Conservation (phyloP, 129 eudicot genomes). For the Centaurea solstitialis region DNA sequence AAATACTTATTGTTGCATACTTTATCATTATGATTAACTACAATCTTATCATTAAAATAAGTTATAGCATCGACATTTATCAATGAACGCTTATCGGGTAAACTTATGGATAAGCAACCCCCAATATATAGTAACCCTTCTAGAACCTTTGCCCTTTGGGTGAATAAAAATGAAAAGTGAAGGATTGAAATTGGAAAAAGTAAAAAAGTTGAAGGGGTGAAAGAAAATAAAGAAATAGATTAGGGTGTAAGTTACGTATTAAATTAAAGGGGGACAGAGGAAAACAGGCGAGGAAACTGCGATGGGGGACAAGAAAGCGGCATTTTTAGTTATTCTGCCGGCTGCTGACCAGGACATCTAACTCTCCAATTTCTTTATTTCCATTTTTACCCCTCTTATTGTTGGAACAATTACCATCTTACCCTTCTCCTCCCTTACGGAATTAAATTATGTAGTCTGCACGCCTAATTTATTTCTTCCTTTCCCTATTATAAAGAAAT, state of each 20-base stretch:
- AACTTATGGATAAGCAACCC: too few relatives aligned
- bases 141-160: too few relatives aligned
- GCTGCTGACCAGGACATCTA: conserved; percentile 49
- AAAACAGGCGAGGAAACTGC: conserved; percentile 43
- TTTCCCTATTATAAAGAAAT: neutral
- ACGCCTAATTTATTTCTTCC: conserved; percentile 13
- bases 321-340: conserved; percentile 63
- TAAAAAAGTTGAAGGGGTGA: neutral
- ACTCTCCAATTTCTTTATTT: conserved; percentile 25
- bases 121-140: too few relatives aligned
- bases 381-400: conserved; percentile 20
- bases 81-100: too few relatives aligned
- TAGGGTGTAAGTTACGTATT: conserved; percentile 32
- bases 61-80: too few relatives aligned
- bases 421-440: neutral
- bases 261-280: conserved; percentile 46
- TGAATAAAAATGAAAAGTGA: neutral
- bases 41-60: too few relatives aligned
- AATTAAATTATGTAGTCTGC: conserved; percentile 11
- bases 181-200: neutral
- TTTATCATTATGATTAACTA: too few relatives aligned
- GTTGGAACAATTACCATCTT: neutral
- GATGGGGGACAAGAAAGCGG: conserved; percentile 78
- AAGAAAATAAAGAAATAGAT: neutral
- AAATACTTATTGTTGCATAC: too few relatives aligned